A percentile compares a stretch with the other conserved stretches of the same genome.
Conservation (phyloP, 2,329 filamentous ascomycete genomes). For the Aspergillus amoenus region DNA sequence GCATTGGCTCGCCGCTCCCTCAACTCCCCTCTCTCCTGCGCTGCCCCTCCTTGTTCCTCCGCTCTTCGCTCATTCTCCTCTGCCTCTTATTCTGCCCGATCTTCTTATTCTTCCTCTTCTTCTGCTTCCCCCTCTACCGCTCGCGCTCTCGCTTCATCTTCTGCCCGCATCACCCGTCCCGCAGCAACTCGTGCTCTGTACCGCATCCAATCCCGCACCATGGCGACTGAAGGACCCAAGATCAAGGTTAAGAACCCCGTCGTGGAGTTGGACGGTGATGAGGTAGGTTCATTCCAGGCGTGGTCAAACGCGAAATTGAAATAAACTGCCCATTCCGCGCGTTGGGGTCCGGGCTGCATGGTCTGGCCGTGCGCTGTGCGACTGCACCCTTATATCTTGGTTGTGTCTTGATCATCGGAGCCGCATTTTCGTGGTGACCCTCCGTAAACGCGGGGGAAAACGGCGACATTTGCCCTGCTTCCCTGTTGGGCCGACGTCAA, state of each 20-base stretch:
- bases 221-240: conserved; percentile 63
- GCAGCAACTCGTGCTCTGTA: conserved; percentile 29
- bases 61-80: conserved; percentile 23
- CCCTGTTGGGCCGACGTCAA: conserved; percentile 24
- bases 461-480: conserved; percentile 22
- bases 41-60: conserved; percentile 29
- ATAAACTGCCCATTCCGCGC: conserved; percentile 1
- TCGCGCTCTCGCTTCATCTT: conserved; percentile 24
- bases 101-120: conserved; percentile 27
- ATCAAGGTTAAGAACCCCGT: conserved; percentile 99
- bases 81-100: conserved; percentile 23
- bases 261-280: conserved; percentile 90
- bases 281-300: conserved; percentile 40
- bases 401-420: conserved; percentile 15
- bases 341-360: neutral
- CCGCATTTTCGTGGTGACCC: conserved; percentile 27
- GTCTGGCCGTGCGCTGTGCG: conserved; percentile 7
- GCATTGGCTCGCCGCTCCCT: conserved; percentile 38
- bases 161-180: conserved; percentile 22
- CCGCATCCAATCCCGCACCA: conserved; percentile 45
- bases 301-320: neutral
- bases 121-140: conserved; percentile 20
- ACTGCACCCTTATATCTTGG: conserved; percentile 12
- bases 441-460: conserved; percentile 33
- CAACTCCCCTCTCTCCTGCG: conserved; percentile 25